A percentile compares a stretch with the other conserved stretches of the same genome.
These are phyloP conservation scores for Boletus vermiculosoides DNA, from an alignment of 768 basidiomycete genomes.

Conservation along the genomic window DNA sequence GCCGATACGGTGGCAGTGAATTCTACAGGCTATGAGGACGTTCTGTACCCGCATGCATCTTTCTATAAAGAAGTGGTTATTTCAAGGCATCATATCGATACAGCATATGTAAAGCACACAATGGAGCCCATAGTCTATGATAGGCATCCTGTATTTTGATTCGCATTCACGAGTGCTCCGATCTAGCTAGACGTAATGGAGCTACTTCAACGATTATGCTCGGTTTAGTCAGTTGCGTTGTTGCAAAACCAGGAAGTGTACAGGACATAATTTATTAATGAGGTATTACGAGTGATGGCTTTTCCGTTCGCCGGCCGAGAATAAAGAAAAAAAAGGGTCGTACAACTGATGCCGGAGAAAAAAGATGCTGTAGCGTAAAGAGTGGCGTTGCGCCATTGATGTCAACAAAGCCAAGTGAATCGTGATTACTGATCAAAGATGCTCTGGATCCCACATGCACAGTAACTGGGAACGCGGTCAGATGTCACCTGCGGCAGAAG, in stretches of 20 bases:
- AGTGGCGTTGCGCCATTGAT: background rate
- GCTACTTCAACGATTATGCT: background rate
- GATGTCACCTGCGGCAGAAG: constrained; percentile 34
- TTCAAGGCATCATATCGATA: constrained; percentile 21
- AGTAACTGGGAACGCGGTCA: constrained; percentile 12
- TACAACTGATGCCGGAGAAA: constrained; percentile 14
- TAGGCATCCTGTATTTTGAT: constrained; percentile 24
- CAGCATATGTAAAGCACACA: constrained; percentile 29
- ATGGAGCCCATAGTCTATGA: constrained; percentile 13
- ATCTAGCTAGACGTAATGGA: constrained; percentile 3
- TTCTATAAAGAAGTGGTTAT: constrained; percentile 13
- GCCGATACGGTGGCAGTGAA: constrained; percentile 26
- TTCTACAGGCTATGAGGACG: constrained; percentile 1
- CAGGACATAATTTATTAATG: background rate
- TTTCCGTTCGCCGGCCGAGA: background rate
- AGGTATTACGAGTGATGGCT: constrained; percentile 3
- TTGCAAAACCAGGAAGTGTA: constrained; percentile 11
- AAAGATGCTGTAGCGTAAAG: constrained; percentile 9
- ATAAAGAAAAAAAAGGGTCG: constrained; percentile 16
- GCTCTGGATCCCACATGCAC: constrained; percentile 8
- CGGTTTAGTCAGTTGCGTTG: background rate
- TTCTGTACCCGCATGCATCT: background rate
- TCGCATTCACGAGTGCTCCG: background rate
- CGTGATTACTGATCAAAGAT: constrained; percentile 14
- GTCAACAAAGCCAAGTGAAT: constrained; percentile 1